These are phyloP conservation scores for Melianthus villosus DNA, from an alignment of 441 rosid species.

Conservation along the genomic window DNA sequence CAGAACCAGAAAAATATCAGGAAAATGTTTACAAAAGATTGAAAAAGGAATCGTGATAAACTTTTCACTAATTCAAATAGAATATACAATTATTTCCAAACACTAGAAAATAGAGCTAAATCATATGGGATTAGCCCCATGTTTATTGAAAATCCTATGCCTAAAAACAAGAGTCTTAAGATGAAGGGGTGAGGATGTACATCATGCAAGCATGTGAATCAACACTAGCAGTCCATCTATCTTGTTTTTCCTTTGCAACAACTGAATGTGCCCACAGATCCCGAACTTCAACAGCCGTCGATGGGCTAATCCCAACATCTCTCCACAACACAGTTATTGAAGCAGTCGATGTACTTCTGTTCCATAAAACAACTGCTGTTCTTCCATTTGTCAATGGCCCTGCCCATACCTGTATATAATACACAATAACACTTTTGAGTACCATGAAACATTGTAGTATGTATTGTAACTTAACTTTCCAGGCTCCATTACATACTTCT, in stretches of 20 bases:
- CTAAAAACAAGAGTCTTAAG: too few species aligned
- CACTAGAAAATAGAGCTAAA: too few species aligned
- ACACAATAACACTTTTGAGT: not conserved
- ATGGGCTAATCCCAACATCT: slow-evolving; percentile 18
- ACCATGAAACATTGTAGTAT: not conserved
- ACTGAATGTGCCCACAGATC: slow-evolving; percentile 24
- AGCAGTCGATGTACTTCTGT: slow-evolving; percentile 14
- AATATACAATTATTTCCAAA: too few species aligned
- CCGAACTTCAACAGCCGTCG: slow-evolving; percentile 8
- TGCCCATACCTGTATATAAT: slow-evolving; percentile 17
- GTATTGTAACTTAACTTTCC: too few species aligned
- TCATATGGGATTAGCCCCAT: too few species aligned
- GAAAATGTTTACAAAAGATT: too few species aligned
- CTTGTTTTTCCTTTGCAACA: too few species aligned
- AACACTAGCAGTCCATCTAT: not conserved
- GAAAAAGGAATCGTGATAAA: too few species aligned
- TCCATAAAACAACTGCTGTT: slow-evolving; percentile 18
- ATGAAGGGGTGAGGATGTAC: slow-evolving; percentile 14
- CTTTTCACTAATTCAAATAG: too few species aligned
- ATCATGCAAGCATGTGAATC: slow-evolving; percentile 4
- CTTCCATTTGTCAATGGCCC: slow-evolving; percentile 18
- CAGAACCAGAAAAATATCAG: too few species aligned
- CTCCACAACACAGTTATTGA: slow-evolving; percentile 17
- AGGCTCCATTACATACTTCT: slow-evolving; percentile 12
- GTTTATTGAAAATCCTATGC: too few species aligned